These are phyloP conservation scores for Blastobotrys indianensis DNA, from an alignment of 1,139 yeast species.

Conservation along the genomic window DNA sequence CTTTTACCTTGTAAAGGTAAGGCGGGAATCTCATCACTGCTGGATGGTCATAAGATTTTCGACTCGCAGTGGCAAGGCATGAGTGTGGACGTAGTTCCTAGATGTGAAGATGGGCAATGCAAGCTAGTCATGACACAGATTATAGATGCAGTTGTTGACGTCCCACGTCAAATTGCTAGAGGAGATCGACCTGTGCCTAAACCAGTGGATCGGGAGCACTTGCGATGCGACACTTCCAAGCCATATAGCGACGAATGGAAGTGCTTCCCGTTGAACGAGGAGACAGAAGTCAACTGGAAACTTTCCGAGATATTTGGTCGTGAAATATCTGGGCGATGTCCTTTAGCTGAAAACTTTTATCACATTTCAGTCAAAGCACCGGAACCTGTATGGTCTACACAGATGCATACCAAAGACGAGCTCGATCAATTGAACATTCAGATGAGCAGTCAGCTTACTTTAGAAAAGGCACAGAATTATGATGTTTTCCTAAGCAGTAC, in stretches of 20 bases:
- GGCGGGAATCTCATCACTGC: conserved; percentile 77
- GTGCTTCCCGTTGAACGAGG: conserved; percentile 72
- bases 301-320: conserved; percentile 67
- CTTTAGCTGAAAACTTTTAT: conserved; percentile 33
- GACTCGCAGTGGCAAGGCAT: conserved; percentile 94
- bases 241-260: conserved; percentile 50
- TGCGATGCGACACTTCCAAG: conserved; percentile 66
- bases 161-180: conserved; percentile 60
- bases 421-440: not conserved
- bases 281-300: conserved; percentile 46
- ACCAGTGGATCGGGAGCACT: conserved; percentile 61
- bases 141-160: conserved; percentile 70
- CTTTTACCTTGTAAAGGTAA: conserved; percentile 89
- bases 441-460: conserved; percentile 4
- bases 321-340: conserved; percentile 57
- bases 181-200: conserved; percentile 68
- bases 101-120: conserved; percentile 36
- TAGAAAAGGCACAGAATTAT: not conserved
- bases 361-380: conserved; percentile 29
- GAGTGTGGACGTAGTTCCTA: conserved; percentile 75
- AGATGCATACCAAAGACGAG: conserved; percentile 2
- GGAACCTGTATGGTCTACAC: conserved; percentile 23
- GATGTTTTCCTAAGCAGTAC: conserved; percentile 18
- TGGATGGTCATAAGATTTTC: conserved; percentile 94
- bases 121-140: conserved; percentile 56